phyloP scores from a whole-genome alignment of 2,329 filamentous ascomycete species.

The Verruconis gallopava region DNA sequence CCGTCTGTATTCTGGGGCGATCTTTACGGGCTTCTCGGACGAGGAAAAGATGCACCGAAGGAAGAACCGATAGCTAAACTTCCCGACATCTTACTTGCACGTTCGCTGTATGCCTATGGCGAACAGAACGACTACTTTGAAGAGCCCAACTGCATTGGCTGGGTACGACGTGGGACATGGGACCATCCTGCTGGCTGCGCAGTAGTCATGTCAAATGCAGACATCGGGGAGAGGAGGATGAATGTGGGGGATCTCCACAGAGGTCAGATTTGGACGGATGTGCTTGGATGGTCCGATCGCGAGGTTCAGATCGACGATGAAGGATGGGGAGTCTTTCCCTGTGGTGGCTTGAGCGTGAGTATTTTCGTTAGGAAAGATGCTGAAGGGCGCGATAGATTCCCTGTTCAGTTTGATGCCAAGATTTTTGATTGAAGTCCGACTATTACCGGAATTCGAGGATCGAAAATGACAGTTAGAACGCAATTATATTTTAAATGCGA shows the following conservation, averaged over 20 bases:
- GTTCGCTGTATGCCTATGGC: conserved; percentile 55
- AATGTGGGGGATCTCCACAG: conserved; percentile 44
- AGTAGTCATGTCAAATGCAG: conserved; percentile 43
- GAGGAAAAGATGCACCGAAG: conserved; percentile 27
- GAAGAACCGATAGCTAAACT: conserved; percentile 42
- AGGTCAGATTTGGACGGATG: conserved; percentile 51
- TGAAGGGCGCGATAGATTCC: conserved; percentile 13
- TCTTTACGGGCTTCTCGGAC: conserved; percentile 48
- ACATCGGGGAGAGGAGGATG: conserved; percentile 43
- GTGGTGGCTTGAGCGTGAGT: conserved; percentile 40
- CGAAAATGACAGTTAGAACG: no score
- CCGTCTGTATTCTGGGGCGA: conserved; percentile 62
- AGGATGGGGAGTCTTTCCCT: conserved; percentile 47
- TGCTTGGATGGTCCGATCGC: conserved; percentile 41
- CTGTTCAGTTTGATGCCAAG: conserved; percentile 12
- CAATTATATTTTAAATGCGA: no score
- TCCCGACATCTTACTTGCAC: conserved; percentile 45
- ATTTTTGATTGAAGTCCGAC: conserved; percentile 13
- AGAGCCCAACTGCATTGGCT: conserved; percentile 47
- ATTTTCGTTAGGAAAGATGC: conserved; percentile 49
- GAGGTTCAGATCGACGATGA: conserved; percentile 45
- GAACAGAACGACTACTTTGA: conserved; percentile 52
- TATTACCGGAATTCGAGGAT: no score
- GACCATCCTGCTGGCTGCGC: conserved; percentile 28
- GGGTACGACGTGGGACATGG: conserved; percentile 40